phyloP scores from a whole-genome alignment of 163 green algal species.

The Coccomyxa subellipsoidea region DNA sequence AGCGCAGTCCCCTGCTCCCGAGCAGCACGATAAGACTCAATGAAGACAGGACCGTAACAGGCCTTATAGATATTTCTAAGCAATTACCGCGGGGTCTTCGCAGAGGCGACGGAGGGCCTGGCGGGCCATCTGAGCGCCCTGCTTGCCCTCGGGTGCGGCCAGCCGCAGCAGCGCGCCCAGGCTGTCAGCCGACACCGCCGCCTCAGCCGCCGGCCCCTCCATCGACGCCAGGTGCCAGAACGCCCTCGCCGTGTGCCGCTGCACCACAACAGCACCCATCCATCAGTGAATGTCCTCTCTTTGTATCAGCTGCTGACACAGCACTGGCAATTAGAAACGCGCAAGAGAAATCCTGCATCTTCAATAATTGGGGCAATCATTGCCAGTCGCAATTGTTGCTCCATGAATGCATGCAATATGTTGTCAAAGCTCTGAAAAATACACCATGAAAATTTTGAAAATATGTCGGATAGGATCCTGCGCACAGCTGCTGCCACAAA shows the following conservation, averaged over 20 bases:
- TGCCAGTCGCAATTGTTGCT: neutral
- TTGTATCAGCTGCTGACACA: neutral
- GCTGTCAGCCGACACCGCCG: neutral
- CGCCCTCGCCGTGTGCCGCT: conserved; percentile 16
- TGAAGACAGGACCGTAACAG: too few species aligned
- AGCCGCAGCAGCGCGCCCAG: conserved; percentile 16
- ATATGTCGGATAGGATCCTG: too few species aligned
- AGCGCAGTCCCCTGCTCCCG: too few species aligned
- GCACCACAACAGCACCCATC: neutral
- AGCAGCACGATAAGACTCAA: too few species aligned
- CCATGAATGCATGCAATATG: neutral
- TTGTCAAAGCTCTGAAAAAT: too few species aligned
- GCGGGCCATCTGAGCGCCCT: conserved; percentile 1
- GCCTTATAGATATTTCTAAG: too few species aligned
- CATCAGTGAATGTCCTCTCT: neutral
- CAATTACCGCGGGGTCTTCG: conserved; percentile 15
- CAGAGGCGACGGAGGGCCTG: conserved; percentile 13
- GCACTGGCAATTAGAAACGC: neutral
- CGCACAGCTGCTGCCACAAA: too few species aligned
- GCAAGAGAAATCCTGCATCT: neutral
- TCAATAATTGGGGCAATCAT: neutral
- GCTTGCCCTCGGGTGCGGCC: neutral
- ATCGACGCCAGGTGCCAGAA: conserved; percentile 17
- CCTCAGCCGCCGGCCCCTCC: neutral
- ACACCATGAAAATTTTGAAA: too few species aligned